phyloP scores from a whole-genome alignment of 116 monocot genomes.

The Phalaenopsis hybrid region DNA sequence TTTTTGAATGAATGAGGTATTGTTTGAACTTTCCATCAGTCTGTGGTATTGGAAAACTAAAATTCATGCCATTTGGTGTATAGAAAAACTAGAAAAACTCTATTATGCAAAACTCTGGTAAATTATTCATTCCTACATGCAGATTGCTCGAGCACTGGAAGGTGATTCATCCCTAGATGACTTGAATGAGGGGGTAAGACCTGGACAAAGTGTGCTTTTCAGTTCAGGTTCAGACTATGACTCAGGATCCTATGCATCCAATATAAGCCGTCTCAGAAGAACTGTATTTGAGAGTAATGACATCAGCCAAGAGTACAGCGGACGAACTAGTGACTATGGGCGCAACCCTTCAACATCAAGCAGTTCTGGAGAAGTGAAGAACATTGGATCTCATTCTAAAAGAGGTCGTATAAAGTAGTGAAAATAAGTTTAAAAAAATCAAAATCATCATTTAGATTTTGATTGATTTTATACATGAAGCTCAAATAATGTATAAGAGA shows the following conservation, averaged over 20 bases:
- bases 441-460: neutral
- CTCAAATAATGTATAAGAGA: neutral
- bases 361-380: conserved; percentile 16
- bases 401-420: neutral
- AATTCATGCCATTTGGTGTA: too few species aligned
- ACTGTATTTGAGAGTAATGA: conserved; percentile 24
- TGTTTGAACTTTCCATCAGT: too few species aligned
- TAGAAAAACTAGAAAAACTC: too few species aligned
- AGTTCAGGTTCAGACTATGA: conserved; percentile 40
- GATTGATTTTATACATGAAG: neutral
- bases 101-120: too few species aligned
- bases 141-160: conserved; percentile 53
- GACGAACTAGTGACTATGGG: conserved; percentile 11
- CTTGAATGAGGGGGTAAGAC: conserved; percentile 43
- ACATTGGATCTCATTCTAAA: neutral
- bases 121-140: neutral
- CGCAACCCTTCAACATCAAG: conserved; percentile 13
- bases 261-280: conserved; percentile 25
- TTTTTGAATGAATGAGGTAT: too few species aligned
- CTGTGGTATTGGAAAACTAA: too few species aligned
- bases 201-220: conserved; percentile 43
- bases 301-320: conserved; percentile 29
- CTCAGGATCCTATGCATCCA: conserved; percentile 29
- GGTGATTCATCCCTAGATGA: conserved; percentile 61
- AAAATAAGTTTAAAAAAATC: neutral